Percentiles rank a stretch among this genome's conserved stretches.
These are phyloP conservation scores for Zopfochytrium polystomum DNA, from an alignment of 371 early-diverging fungal genomes.

Conservation along the genomic window DNA sequence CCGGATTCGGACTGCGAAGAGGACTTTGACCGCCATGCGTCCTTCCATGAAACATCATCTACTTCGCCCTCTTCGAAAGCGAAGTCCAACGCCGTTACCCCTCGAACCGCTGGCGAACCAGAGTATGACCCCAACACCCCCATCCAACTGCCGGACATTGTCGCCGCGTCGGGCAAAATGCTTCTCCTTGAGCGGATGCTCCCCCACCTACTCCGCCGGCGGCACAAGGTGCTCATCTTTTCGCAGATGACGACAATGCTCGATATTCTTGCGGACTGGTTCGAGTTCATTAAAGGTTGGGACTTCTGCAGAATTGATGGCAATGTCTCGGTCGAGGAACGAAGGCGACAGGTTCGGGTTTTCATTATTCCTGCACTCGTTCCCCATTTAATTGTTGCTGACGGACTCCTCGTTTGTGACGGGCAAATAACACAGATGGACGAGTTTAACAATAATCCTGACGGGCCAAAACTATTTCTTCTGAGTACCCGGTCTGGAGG, in stretches of 20 bases:
- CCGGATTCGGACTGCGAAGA: constrained; percentile 47
- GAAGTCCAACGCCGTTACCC: background rate
- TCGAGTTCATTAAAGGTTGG: constrained; percentile 69
- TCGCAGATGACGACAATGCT: constrained; percentile 98
- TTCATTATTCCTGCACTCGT: constrained; percentile 2
- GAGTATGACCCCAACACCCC: no score
- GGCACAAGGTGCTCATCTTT: constrained; percentile 97
- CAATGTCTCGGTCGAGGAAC: constrained; percentile 67
- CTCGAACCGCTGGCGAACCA: constrained; percentile 10
- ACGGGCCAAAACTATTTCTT: constrained; percentile 81
- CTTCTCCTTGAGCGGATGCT: constrained; percentile 83
- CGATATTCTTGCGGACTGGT: constrained; percentile 93
- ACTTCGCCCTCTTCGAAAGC: no score
- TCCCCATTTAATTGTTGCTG: background rate
- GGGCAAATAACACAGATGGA: constrained; percentile 36
- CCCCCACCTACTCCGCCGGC: constrained; percentile 81
- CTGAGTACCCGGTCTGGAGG: constrained; percentile 91
- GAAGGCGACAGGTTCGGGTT: constrained; percentile 68
- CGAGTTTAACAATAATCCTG: constrained; percentile 60
- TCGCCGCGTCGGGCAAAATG: constrained; percentile 95
- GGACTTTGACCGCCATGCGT: constrained; percentile 49
- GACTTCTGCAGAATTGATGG: constrained; percentile 95
- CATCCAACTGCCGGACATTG: constrained; percentile 49
- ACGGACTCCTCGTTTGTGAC: no score
- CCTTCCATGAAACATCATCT: no score